Evolutionary conservation across 331 rosid genomes (phyloP).

Genomic region (Quercus tomentella): DNA sequence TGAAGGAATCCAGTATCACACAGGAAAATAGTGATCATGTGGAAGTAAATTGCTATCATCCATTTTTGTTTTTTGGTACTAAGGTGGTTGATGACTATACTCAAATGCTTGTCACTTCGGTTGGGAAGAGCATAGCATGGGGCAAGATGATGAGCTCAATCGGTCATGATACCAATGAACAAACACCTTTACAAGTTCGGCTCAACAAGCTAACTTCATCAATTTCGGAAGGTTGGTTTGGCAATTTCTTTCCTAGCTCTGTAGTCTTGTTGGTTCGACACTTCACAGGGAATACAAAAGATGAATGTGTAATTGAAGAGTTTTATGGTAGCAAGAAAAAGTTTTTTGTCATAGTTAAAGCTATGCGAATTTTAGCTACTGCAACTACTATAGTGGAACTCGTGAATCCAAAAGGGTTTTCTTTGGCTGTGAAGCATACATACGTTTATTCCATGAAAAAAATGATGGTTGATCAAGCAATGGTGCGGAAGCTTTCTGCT

Average conservation of each 20-base stretch:
- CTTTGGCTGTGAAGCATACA: neutral
- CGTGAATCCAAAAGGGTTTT: neutral
- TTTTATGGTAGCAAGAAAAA: neutral
- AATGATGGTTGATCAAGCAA: neutral
- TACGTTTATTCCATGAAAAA: neutral
- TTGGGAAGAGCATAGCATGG: slow-evolving; percentile 35
- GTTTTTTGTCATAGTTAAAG: neutral
- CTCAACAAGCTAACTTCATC: slow-evolving; percentile 2
- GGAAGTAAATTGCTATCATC: slow-evolving; percentile 18
- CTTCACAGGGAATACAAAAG: slow-evolving; percentile 2
- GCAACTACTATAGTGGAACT: slow-evolving; percentile 4
- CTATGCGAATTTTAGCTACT: neutral
- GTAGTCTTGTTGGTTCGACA: slow-evolving; percentile 6
- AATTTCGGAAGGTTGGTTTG: slow-evolving; percentile 5
- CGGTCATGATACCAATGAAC: slow-evolving; percentile 11
- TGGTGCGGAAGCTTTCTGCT: neutral
- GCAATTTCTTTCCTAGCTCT: slow-evolving; percentile 1
- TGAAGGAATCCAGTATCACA: slow-evolving; percentile 33
- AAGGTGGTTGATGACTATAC: slow-evolving; percentile 28
- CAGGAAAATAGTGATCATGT: slow-evolving; percentile 22
- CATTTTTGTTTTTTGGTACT: slow-evolving; percentile 33
- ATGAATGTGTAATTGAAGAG: neutral
- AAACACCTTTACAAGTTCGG: slow-evolving; percentile 30
- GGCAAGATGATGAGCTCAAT: slow-evolving; percentile 35
- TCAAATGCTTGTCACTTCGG: slow-evolving; percentile 28